Percentiles rank a stretch among this genome's conserved stretches.
phyloP scores from a whole-genome alignment of 2,329 filamentous ascomycete genomes.

The Magnaporthiopsis rhizophila region DNA sequence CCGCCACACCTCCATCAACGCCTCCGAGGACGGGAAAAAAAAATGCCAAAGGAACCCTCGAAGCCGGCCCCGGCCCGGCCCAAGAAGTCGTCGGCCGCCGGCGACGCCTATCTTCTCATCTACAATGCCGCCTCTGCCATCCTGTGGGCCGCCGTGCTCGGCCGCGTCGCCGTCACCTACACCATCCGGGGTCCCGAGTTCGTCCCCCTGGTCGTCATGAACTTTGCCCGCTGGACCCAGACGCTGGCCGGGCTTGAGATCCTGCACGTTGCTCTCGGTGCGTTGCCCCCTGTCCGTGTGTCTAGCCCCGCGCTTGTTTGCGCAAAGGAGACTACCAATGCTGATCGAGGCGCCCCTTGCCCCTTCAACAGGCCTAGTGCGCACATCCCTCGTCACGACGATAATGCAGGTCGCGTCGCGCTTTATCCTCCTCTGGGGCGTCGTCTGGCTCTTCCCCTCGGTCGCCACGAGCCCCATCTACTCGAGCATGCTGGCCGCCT shows the following conservation, averaged over 20 bases:
- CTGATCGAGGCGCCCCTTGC: background rate
- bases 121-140: conserved; percentile 77
- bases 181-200: conserved; percentile 44
- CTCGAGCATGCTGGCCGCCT: conserved; percentile 73
- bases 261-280: conserved; percentile 70
- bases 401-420: conserved; percentile 83
- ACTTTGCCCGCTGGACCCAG: conserved; percentile 73
- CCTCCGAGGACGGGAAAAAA: background rate
- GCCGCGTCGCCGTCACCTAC: conserved; percentile 52
- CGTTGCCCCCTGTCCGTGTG: no score
- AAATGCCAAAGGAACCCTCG: conserved; percentile 17
- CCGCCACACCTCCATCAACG: background rate
- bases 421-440: conserved; percentile 80
- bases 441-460: conserved; percentile 66
- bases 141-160: conserved; percentile 72
- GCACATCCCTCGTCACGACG: conserved; percentile 78
- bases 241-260: conserved; percentile 78
- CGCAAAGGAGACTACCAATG: background rate
- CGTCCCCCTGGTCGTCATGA: conserved; percentile 54
- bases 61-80: conserved; percentile 24
- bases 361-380: conserved; percentile 61
- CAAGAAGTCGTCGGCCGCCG: conserved; percentile 36
- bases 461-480: conserved; percentile 56
- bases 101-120: conserved; percentile 59
- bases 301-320: no score